phyloP scores from a whole-genome alignment of 2,329 filamentous ascomycete genomes.

The Lachnellula hyalina region DNA sequence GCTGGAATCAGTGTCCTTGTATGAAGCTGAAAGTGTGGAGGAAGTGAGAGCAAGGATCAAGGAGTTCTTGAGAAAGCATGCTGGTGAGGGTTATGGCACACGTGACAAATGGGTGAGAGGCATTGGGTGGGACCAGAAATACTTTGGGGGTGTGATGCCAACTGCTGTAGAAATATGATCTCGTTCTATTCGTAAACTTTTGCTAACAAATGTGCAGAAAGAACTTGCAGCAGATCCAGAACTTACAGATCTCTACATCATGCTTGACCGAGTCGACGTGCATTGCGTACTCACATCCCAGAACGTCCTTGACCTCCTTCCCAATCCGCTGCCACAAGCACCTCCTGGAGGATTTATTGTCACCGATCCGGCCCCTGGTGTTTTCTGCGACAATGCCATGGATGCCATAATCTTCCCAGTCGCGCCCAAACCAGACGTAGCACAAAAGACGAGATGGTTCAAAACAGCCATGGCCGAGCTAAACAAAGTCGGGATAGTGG shows the following conservation, averaged over 20 bases:
- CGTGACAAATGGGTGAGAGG: constrained; percentile 58
- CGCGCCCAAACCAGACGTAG: constrained; percentile 51
- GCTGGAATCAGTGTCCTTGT: constrained; percentile 59
- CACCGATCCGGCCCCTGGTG: constrained; percentile 55
- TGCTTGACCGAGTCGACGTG: constrained; percentile 65
- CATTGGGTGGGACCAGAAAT: constrained; percentile 66
- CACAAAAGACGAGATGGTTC: constrained; percentile 50
- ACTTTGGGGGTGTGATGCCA: constrained; percentile 56
- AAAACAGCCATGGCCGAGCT: constrained; percentile 56
- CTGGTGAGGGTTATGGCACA: constrained; percentile 43
- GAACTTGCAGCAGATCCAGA: constrained; percentile 49
- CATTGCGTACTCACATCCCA: constrained; percentile 67
- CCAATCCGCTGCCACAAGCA: constrained; percentile 40
- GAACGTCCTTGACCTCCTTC: constrained; percentile 56
- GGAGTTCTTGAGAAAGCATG: constrained; percentile 45
- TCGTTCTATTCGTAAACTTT: constrained; percentile 24
- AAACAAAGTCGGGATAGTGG: constrained; percentile 61
- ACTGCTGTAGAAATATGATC: constrained; percentile 44
- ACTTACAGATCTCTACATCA: constrained; percentile 55
- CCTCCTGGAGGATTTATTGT: constrained; percentile 61
- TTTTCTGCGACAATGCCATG: constrained; percentile 72
- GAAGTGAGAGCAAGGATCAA: constrained; percentile 50
- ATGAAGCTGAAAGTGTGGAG: constrained; percentile 49
- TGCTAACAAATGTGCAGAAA: constrained; percentile 35
- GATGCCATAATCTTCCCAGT: constrained; percentile 47